phyloP scores from a whole-genome alignment of 306 rosid genomes.

The Castanea sativa region DNA sequence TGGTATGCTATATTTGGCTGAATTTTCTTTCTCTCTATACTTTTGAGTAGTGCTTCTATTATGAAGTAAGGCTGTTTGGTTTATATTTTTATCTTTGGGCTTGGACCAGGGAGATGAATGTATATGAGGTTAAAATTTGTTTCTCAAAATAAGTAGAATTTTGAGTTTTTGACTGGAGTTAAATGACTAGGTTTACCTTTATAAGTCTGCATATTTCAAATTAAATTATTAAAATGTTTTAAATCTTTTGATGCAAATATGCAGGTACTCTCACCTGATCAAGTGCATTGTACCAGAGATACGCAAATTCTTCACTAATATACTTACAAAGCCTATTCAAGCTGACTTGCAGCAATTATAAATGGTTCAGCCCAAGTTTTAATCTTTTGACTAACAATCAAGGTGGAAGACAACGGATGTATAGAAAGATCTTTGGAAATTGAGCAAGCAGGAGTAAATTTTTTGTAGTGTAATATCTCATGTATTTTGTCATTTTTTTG shows the following conservation, averaged over 20 bases:
- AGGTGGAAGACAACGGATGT: conserved; percentile 13
- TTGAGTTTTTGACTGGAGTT: no score
- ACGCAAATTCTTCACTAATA: conserved; percentile 22
- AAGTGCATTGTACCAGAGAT: conserved; percentile 38
- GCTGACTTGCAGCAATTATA: neutral
- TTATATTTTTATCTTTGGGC: neutral
- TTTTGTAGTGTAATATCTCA: neutral
- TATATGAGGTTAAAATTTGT: no score
- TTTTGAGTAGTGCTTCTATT: neutral
- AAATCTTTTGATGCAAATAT: conserved; percentile 1
- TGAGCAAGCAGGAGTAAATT: neutral
- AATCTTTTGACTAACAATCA: neutral
- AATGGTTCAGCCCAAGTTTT: neutral
- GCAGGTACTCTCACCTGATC: conserved; percentile 46
- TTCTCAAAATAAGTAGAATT: no score
- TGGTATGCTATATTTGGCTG: conserved; percentile 38
- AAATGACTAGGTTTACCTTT: no score
- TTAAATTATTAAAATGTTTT: neutral
- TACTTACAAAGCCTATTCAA: conserved; percentile 31
- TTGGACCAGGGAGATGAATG: no score
- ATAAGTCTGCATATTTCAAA: neutral
- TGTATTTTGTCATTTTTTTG: no score
- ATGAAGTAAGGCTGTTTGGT: neutral
- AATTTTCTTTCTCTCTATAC: no score
- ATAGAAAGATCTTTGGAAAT: conserved; percentile 13